phyloP scores from a whole-genome alignment of 805 yeast genomes.

The Teunomyces tritomae region DNA sequence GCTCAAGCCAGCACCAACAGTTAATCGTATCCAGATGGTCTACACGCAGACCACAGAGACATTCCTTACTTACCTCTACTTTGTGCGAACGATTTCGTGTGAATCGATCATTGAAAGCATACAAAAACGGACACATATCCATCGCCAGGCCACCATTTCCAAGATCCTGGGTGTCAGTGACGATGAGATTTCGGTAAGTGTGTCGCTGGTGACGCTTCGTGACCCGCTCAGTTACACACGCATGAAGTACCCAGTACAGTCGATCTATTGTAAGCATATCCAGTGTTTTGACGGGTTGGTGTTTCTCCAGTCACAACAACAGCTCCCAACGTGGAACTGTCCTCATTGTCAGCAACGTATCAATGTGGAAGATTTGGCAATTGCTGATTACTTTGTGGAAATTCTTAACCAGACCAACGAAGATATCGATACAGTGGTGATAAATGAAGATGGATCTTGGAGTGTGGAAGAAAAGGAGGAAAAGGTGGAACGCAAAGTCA shows the following conservation, averaged over 20 bases:
- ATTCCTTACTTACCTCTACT: slow-evolving; percentile 52
- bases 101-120: slow-evolving; percentile 20
- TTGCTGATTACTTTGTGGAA: slow-evolving; percentile 71
- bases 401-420: slow-evolving; percentile 53
- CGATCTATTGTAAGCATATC: slow-evolving; percentile 70
- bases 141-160: slow-evolving; percentile 47
- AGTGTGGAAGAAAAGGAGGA: slow-evolving; percentile 23
- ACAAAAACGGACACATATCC: slow-evolving; percentile 48
- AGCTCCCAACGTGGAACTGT: slow-evolving; percentile 83
- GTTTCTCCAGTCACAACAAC: slow-evolving; percentile 71
- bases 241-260: slow-evolving; percentile 69
- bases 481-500: slow-evolving; percentile 7
- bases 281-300: slow-evolving; percentile 85
- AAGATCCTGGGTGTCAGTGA: slow-evolving; percentile 40
- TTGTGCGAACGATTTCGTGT: slow-evolving; percentile 45
- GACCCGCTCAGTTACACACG: slow-evolving; percentile 78
- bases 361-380: slow-evolving; percentile 54
- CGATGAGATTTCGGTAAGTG: slow-evolving; percentile 71
- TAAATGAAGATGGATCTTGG: slow-evolving; percentile 79
- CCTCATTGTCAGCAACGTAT: slow-evolving; percentile 69
- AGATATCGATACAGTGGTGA: slow-evolving; percentile 62
- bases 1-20: slow-evolving; percentile 26
- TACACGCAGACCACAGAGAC: slow-evolving; percentile 58
- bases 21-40: slow-evolving; percentile 48
- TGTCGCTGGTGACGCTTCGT: slow-evolving; percentile 61